Base-by-base conservation (phyloP, 179 eudicot species). In the Nepenthes alata region DNA sequence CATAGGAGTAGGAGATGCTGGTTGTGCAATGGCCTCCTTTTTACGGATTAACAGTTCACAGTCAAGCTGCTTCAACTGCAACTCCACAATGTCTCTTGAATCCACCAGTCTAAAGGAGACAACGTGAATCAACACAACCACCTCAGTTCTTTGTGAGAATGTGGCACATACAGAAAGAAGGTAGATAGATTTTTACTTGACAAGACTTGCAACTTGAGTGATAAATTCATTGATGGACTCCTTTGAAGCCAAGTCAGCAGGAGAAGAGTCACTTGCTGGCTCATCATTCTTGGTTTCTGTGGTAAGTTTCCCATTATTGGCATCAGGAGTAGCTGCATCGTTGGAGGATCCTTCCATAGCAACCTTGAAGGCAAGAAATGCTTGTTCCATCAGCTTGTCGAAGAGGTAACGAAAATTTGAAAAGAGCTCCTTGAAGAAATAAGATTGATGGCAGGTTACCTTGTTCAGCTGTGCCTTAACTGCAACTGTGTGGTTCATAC, bases 11-110 rank as follows among this genome's bases (percentile, higher is more conserved):
- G 79, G 70, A 59, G 74, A 34, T 2, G 75, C 76, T 48, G 76
- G 64, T 56, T 67, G 98, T 60, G 73, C 74, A 66, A 93, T 66
- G 62, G 98, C 98, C 70, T 89, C 98, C 64, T 80, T 89, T 71
- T 89, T 93, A 6, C 95, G 79, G 35, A 93, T 89, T 62, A 83
- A 45, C 54, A 93, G 59, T 69, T 93, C 98, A 77, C 89, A 89
- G 55, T 76, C 88, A 48, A 68, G 77, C 65, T 93, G 96, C 78
- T 93, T 89, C 78, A 89, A 65, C 72, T 93, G 72, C 66, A 93
- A 75, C 81, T 93, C 98, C 72, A 85, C 78, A 51, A 89, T 89
- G 65, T 89, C 97, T 67, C 85, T 83, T 45, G 97, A 93, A 72
- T 93, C 98, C 54, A 93, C 98, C 65, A 93, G 89, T 77, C 98